Evolutionary conservation across 2,329 filamentous ascomycete species (phyloP), one percentile per base, ranked within the genome.

Genomic region (Beauveria sp.): DNA sequence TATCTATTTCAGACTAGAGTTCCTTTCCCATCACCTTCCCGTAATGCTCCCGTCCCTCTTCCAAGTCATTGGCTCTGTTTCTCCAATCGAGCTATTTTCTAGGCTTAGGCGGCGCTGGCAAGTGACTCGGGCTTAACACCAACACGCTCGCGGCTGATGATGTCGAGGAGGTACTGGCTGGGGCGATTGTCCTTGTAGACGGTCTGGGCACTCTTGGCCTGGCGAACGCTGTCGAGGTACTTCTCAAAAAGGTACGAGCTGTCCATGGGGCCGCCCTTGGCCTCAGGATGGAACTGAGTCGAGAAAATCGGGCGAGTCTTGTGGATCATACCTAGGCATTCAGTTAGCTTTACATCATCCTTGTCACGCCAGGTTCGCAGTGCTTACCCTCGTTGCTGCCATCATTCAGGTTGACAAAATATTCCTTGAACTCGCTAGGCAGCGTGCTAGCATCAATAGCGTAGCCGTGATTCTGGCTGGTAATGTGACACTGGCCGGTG

Each of bases 361-460:
- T 16, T 10, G 4, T 38, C 26, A 46, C 4, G 31, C 22, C 34
- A 20, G 20, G 5, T 18, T 49, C 2, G n/a, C 20, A 14, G 31
- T 51, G 34, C 75, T 65, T 74, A 79, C 86, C 93, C 81, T 99
- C 95, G 76, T 99, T 99, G 76, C 89, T 93, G 65, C 92, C 91
- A 73, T 99, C 95, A 77, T 98, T 99, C 67, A 98, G 82, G 82
- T 99, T 98, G 76, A 96, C 88, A 74, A 98, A 99, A 83, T 96
- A 98, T 76, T 96, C 93, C 83, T 93, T 95, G 87, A 92, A 99
- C 43, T 97, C 92, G 61, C 79, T 80, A 60, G 90, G 86, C 46
- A 99, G 82, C 12, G 91, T 96, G 63, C 83, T 82, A 6, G 90
- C 85, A 72, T 98, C 93, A 63, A 99, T 90, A 49, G 93, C 95